phyloP scores from a whole-genome alignment of 306 rosid species.

The Cucumis melo region DNA sequence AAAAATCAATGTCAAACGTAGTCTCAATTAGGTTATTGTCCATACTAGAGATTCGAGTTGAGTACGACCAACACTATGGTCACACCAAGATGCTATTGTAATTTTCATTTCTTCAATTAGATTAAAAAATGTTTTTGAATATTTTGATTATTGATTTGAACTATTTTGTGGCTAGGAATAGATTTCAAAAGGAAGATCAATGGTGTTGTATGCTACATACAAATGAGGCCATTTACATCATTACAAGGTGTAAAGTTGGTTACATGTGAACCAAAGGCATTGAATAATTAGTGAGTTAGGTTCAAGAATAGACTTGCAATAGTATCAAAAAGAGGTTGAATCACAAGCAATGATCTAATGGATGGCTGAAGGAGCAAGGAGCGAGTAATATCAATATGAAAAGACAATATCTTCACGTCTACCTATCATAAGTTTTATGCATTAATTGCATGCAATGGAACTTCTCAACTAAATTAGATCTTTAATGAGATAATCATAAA shows the following conservation, averaged over 20 bases:
- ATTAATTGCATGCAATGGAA: neutral
- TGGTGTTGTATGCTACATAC: neutral
- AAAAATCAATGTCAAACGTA: too few species aligned
- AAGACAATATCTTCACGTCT: neutral
- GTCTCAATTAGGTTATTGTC: neutral
- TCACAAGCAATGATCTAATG: neutral
- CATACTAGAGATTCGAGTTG: neutral
- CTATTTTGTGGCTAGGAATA: neutral
- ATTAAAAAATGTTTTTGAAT: neutral
- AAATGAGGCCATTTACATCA: neutral
- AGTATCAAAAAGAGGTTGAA: neutral
- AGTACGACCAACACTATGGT: neutral
- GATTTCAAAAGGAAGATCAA: neutral
- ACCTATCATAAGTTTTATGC: neutral
- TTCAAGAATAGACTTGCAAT: neutral
- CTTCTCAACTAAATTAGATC: neutral
- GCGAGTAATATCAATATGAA: neutral
- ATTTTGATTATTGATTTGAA: neutral
- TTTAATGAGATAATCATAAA: too few species aligned
- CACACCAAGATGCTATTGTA: neutral
- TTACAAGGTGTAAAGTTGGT: neutral
- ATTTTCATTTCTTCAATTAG: neutral
- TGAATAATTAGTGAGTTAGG: slow-evolving; percentile 5
- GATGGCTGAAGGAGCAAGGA: too few species aligned
- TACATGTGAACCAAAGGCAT: neutral